Evolutionary conservation across 2,329 filamentous ascomycete species (phyloP).

Genomic region (Whalleya microplaca): DNA sequence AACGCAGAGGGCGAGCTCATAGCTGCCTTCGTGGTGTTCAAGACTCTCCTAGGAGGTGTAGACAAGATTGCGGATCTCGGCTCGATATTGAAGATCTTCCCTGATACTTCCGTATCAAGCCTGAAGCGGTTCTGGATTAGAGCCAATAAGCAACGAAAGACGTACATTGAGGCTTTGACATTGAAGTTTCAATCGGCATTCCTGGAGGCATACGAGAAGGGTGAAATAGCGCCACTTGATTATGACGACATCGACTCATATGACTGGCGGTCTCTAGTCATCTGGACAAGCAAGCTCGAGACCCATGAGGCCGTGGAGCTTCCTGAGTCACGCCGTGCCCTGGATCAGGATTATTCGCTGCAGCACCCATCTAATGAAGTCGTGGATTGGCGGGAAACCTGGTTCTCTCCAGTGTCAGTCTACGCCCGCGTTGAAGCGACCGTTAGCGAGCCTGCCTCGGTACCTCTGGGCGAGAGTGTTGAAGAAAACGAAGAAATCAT

Average conservation of each 20-base stretch:
- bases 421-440: conserved; percentile 61
- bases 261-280: conserved; percentile 69
- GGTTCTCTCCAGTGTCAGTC: conserved; percentile 58
- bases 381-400: conserved; percentile 59
- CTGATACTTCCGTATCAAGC: conserved; percentile 52
- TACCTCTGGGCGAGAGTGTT: conserved; percentile 30
- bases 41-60: conserved; percentile 62
- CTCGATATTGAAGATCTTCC: conserved; percentile 59
- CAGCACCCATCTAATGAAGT: conserved; percentile 42
- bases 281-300: conserved; percentile 65
- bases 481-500: conserved; percentile 38
- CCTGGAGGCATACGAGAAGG: conserved; percentile 66
- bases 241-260: conserved; percentile 66
- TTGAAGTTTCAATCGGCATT: conserved; percentile 68
- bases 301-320: conserved; percentile 51
- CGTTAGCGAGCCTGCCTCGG: conserved; percentile 51
- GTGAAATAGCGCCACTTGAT: conserved; percentile 64
- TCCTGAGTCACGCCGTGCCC: conserved; percentile 48
- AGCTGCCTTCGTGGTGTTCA: conserved; percentile 61
- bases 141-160: conserved; percentile 54
- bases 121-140: conserved; percentile 60
- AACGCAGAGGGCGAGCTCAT: conserved; percentile 54
- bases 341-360: conserved; percentile 50
- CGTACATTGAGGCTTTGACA: conserved; percentile 60
- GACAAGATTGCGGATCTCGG: conserved; percentile 65